Base-by-base conservation (phyloP, 768 basidiomycete genomes). In the Trametes meyenii region DNA sequence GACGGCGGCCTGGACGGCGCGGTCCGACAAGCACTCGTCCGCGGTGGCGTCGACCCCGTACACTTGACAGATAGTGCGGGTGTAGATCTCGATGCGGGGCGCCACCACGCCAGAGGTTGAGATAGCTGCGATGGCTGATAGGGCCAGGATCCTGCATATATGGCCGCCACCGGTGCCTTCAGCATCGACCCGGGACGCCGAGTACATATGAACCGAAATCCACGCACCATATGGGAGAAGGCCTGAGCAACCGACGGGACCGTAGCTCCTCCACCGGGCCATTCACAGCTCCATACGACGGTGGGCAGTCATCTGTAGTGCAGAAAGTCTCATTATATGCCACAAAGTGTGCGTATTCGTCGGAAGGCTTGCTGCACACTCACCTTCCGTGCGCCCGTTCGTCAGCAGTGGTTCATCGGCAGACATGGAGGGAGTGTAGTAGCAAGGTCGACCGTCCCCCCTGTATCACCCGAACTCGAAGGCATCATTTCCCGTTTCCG, bases 1-100 rank as follows among this genome's bases (percentile, higher is more conserved):
- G 5, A 87, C 88, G 8, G 80, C 83, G 14, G 88, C 88, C 72
- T 85, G 84, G 0, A 93, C 87, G 4, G 81, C 79, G 2, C 90
- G 89, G 67, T 93, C 89, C 3, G 83, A 73, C 7, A 83, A 79
- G 69, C 91, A 94, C 7, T 71, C 53, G 10, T 42, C 46, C 19
- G 57, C 42, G n/a, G 48, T 36, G 2, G 50, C 35, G 12, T 63
- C 62, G 14, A 48, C 39, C 19, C 79, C 86, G 69, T 85, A 83
- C 16, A 81, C 79, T 16, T 78, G 80, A 70, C 92, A 94, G 29
- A 80, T 88, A 6, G 93, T 83, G 24, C 79, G 70, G n/a, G 88
- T 90, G 73, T 86, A 90, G 50, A 94, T 76, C 69, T 91, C 87
- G 50, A 92, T 80, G 43, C 83, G 82, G 10, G 92, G 89, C 0